phyloP scores from a whole-genome alignment of 169 alveolate genomes.

The Condylostoma magnum region DNA sequence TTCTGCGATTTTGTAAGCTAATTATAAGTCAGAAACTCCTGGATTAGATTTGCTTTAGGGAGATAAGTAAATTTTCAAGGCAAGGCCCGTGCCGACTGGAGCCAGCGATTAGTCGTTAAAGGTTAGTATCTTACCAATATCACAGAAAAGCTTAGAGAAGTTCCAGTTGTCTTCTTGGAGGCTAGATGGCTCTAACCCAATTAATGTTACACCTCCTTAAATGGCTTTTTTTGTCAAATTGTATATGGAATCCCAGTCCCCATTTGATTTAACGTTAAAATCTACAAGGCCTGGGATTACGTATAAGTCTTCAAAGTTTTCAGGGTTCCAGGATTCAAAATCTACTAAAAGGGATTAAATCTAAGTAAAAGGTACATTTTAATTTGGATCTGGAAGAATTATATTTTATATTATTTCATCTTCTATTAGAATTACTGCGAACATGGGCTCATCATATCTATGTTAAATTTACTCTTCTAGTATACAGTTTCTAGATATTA shows the following conservation, averaged over 20 bases:
- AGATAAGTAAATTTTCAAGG: constrained; percentile 13
- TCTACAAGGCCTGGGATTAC: constrained; percentile 26
- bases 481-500: too few species aligned
- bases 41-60: neutral
- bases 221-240: constrained; percentile 9
- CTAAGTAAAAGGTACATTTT: neutral
- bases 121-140: neutral
- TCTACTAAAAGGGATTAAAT: neutral
- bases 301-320: neutral
- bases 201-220: constrained; percentile 17
- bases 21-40: neutral
- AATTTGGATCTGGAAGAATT: neutral
- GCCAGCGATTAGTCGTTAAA: too few species aligned
- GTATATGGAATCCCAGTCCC: constrained; percentile 4
- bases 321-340: constrained; percentile 14
- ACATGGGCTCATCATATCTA: neutral
- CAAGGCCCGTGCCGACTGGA: neutral
- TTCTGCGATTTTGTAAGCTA: neutral
- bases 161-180: neutral
- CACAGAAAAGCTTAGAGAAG: neutral
- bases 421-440: constrained; percentile 22
- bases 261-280: constrained; percentile 8
- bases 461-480: too few species aligned
- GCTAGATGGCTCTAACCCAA: neutral
- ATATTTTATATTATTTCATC: constrained; percentile 11